Base-by-base conservation (phyloP, 495 filamentous ascomycete species). In the Xylaria flabelliformis region DNA sequence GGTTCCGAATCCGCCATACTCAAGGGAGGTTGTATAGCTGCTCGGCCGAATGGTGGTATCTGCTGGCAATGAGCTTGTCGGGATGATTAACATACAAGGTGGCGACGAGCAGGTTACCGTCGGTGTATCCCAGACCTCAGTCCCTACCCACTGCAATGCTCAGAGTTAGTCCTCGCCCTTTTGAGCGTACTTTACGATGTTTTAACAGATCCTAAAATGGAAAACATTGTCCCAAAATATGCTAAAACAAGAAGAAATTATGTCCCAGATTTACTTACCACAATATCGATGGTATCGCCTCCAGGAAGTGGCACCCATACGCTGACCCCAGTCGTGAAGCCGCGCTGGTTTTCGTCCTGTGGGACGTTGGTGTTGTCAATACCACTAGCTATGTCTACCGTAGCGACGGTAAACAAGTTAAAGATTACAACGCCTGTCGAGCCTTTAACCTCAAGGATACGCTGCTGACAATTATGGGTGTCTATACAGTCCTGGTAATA, bases 401-500 rank as follows among this genome's bases (percentile, higher is more conserved):
- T 59, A 8, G 34, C 75, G 19, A 73, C 72, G 6, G 75, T 78
- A 53, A 75, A 74, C 24, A 78, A 56, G 71, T 78, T 77, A 67
- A 58, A 75, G 39, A 77, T 73, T n/a, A 59, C 63, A 0, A 78
- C 59, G 46, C 62, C 67, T 10, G 72, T 73, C 46, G 71, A 80
- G 10, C 79, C 74, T 39, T 70, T 58, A 32, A 80, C 73, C 24
- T 80, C 65, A n/a, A 83, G 69, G 12, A 74, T 78, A 3, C 70
- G 64, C 5, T 77, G 56, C 69, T 85, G 82, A 64, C 82, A 85
- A 65, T 80, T 76, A 36, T 82, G 72, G 3, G 79, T 76, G 50
- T 76, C 70, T 13, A 82, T 67, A 67, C 81, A 83, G 67, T 75
- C 70, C 63, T 82, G 73, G 42, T 73, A 75, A 79, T 89, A 90